Percentiles rank a stretch among this genome's conserved stretches.
These are phyloP conservation scores for Chlamydomonas incerta DNA, from an alignment of 139 green algal species.

Conservation along the genomic window DNA sequence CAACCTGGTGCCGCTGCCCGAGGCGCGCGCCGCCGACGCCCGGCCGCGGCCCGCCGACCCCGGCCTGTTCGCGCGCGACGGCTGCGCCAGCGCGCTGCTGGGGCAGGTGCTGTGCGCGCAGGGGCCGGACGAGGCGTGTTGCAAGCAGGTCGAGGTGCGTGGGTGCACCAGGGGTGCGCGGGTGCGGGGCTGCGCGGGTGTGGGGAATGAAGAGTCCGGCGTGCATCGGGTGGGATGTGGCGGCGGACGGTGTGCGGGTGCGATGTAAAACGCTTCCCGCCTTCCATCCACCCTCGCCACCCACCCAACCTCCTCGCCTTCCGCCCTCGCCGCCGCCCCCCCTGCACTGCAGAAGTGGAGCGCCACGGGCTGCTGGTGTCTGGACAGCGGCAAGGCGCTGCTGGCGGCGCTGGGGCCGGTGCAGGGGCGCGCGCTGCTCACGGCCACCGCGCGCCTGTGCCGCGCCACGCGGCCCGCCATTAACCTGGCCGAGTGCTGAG, in stretches of 20 bases:
- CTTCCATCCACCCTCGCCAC: no score
- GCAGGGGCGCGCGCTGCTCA: constrained; percentile 26
- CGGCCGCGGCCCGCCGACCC: neutral
- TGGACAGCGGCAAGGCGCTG: constrained; percentile 23
- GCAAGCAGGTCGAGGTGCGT: constrained; percentile 27
- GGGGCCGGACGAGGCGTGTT: constrained; percentile 19
- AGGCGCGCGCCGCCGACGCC: neutral
- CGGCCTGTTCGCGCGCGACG: constrained; percentile 2
- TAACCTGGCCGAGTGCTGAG: neutral
- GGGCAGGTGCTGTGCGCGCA: constrained; percentile 37
- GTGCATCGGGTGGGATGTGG: no score
- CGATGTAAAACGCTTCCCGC: no score
- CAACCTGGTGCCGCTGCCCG: neutral
- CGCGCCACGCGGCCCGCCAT: neutral
- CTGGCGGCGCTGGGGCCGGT: constrained; percentile 15
- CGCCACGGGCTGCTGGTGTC: constrained; percentile 38
- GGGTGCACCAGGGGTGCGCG: no score
- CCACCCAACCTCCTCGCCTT: no score
- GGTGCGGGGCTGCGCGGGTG: no score
- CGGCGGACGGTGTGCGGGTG: no score
- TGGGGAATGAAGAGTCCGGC: no score
- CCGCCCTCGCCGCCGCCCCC: no score
- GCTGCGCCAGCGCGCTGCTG: constrained; percentile 18
- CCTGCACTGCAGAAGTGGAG: constrained; percentile 16
- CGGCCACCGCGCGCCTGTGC: constrained; percentile 7